Base-by-base conservation (phyloP, 1,139 yeast genomes). In the Torulaspora pretoriensis region DNA sequence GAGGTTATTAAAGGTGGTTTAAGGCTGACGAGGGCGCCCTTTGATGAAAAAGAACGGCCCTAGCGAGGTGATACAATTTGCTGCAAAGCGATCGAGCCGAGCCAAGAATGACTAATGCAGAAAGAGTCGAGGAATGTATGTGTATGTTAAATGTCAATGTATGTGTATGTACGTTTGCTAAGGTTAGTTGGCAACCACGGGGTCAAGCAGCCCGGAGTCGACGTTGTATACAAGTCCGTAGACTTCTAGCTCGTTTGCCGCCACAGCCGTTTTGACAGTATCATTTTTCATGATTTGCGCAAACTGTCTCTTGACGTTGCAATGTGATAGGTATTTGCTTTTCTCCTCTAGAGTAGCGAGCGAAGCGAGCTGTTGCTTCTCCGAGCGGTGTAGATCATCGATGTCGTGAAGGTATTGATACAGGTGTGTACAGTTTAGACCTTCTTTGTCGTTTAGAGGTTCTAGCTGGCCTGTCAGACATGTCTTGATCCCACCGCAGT, bases 401-500 rank as follows among this genome's bases (percentile, higher is more conserved):
- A 81, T 72, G 35, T 70, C 59, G 35, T 70, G 68, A 54, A 80
- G 63, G 44, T 68, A 65, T 24, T 64, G 52, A 49, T 64, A 61
- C 42, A 69, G 48, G 48, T 65, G 59, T 3, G 56, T 34, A 50
- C 68, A 63, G 25, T 52, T 44, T 14, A 53, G 23, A 8, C 43
- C 43, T 42, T 24, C 92, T 90, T 26, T 44, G 1, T 37, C 37
- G 9, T 87, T 86, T 38, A 86, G 74, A 51, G 78, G 77, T 56
- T 54, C 49, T 29, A 59, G 46, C 39, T 81, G 80, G 49, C 80
- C 75, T 4, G 83, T 75, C 47, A 92, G 69, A 13, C 95, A 83
- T 19, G 96, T 92, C 82, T 90, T 83, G 47, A 89, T 80, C 26
- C 97, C 98, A 41, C 97, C 97, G 72, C 98, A 92, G 67, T 89